Percentiles rank a stretch among this genome's conserved stretches.
phyloP scores from a whole-genome alignment of 495 filamentous ascomycete species.

The Aspergillus baeticus region DNA sequence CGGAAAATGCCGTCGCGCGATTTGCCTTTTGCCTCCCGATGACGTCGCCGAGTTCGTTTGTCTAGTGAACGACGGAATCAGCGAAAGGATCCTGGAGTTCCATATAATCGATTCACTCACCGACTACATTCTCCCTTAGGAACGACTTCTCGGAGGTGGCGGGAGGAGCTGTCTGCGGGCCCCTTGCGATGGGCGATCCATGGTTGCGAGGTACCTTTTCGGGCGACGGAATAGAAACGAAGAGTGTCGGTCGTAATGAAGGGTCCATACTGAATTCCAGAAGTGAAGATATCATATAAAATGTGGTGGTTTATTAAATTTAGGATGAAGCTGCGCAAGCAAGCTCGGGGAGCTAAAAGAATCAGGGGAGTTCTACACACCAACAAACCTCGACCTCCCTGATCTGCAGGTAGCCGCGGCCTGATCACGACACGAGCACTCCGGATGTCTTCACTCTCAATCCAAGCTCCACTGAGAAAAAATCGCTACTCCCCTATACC shows the following conservation, averaged over 20 bases:
- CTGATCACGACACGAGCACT: neutral
- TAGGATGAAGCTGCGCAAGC: neutral
- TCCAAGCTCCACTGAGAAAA: no score
- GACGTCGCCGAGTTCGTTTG: constrained; percentile 21
- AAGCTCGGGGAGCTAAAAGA: no score
- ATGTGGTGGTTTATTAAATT: neutral
- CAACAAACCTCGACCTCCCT: no score
- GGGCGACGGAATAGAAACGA: constrained; percentile 18
- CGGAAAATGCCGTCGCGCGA: constrained; percentile 37
- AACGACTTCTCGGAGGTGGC: constrained; percentile 16
- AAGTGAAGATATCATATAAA: neutral
- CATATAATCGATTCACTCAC: constrained; percentile 11
- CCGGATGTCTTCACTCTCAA: neutral
- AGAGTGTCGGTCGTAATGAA: constrained; percentile 12
- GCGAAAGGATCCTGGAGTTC: constrained; percentile 14
- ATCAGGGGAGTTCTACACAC: no score
- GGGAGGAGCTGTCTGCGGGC: constrained; percentile 13
- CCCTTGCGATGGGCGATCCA: constrained; percentile 23
- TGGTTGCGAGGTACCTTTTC: constrained; percentile 28
- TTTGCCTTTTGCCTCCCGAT: constrained; percentile 36
- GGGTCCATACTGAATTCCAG: constrained; percentile 23
- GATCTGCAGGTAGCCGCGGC: neutral
- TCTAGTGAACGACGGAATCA: constrained; percentile 20
- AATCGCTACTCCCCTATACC: no score
- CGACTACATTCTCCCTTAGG: constrained; percentile 17